These are phyloP conservation scores for Leccinum pseudoinsigne DNA, from an alignment of 1,284 basidiomycete species.

Conservation along the genomic window DNA sequence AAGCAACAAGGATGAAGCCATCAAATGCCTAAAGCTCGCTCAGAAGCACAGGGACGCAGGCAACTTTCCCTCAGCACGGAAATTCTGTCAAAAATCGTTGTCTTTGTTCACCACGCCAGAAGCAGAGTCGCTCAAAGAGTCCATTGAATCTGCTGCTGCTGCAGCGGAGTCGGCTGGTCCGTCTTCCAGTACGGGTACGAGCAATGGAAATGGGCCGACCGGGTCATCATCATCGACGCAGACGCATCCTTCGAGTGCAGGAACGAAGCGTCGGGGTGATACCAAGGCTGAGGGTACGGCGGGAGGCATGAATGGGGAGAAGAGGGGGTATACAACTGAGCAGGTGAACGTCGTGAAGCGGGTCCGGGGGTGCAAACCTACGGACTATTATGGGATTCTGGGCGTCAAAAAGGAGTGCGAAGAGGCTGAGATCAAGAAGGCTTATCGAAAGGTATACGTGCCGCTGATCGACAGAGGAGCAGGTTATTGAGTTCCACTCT, in stretches of 20 bases:
- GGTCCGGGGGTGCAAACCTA: constrained; percentile 82
- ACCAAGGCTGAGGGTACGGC: constrained; percentile 44
- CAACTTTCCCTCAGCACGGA: constrained; percentile 78
- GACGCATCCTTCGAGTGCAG: constrained; percentile 65
- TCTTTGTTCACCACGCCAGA: constrained; percentile 83
- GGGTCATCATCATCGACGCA: constrained; percentile 53
- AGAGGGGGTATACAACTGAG: constrained; percentile 86
- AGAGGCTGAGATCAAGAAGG: constrained; percentile 93
- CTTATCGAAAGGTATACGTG: constrained; percentile 87
- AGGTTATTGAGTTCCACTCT: constrained; percentile 19
- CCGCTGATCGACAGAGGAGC: constrained; percentile 1
- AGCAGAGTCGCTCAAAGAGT: constrained; percentile 65
- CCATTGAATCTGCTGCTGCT: constrained; percentile 56
- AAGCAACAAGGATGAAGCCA: constrained; percentile 88
- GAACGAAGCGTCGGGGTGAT: constrained; percentile 56
- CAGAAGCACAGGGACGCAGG: constrained; percentile 70
- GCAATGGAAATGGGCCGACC: constrained; percentile 33
- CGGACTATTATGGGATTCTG: constrained; percentile 95
- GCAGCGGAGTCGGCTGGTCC: constrained; percentile 36
- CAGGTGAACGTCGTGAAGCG: constrained; percentile 87
- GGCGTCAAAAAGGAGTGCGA: constrained; percentile 83
- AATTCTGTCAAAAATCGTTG: constrained; percentile 91
- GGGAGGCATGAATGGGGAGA: constrained; percentile 60
- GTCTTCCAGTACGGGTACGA: constrained; percentile 29
- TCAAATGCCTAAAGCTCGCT: constrained; percentile 78